phyloP scores from a whole-genome alignment of 345 rosid genomes.

The Isatis tinctoria region DNA sequence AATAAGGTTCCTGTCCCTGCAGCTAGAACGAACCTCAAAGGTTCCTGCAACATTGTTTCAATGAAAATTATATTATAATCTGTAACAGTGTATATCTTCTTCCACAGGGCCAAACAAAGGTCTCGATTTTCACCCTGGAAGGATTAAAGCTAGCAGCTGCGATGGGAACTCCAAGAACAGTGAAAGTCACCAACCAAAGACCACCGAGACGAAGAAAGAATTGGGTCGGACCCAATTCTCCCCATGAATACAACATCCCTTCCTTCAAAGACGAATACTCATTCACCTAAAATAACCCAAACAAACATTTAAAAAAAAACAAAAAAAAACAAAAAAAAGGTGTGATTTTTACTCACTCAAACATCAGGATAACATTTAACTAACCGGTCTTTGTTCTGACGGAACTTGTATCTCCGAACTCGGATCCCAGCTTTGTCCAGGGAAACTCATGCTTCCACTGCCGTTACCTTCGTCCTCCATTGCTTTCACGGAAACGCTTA shows the following conservation, averaged over 20 bases:
- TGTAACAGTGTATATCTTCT: background rate
- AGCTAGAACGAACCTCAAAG: constrained; percentile 75
- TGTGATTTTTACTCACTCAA: background rate
- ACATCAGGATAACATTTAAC: constrained; percentile 9
- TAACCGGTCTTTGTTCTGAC: constrained; percentile 86
- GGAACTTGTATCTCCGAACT: constrained; percentile 84
- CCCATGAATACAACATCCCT: constrained; percentile 84
- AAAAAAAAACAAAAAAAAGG: background rate
- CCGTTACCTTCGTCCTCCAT: constrained; percentile 59
- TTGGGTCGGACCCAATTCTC: constrained; percentile 59
- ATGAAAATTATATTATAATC: background rate
- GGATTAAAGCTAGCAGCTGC: constrained; percentile 98
- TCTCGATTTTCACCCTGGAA: constrained; percentile 49
- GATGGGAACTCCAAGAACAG: constrained; percentile 79
- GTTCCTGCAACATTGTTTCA: constrained; percentile 54
- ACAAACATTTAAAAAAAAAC: background rate
- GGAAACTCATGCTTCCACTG: constrained; percentile 47
- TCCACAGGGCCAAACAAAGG: background rate
- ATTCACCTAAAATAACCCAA: constrained; percentile 49
- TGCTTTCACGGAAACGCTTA: constrained; percentile 44
- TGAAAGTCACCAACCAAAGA: constrained; percentile 76
- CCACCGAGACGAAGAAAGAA: constrained; percentile 85
- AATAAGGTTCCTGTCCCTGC: constrained; percentile 94
- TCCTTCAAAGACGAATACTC: constrained; percentile 88
- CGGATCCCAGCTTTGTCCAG: constrained; percentile 82